Conservation (phyloP, 1,139 yeast species). For the Petasospora fabianii region DNA sequence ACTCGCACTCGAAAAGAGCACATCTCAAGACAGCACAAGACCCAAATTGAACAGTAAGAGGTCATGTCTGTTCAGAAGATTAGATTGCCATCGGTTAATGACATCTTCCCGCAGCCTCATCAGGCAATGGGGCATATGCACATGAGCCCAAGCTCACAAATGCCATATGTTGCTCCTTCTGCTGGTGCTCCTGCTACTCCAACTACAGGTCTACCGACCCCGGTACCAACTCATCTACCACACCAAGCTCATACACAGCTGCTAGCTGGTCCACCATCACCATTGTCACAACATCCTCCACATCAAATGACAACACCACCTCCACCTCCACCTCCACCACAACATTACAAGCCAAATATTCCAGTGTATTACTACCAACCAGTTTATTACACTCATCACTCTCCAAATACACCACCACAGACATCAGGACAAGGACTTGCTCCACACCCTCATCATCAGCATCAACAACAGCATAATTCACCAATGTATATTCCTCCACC, state of each 20-base stretch:
- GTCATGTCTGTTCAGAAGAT: constrained; percentile 14
- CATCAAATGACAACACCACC: constrained; percentile 1
- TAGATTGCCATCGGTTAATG: constrained; percentile 17
- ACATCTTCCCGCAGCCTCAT: constrained; percentile 15
- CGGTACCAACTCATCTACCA: no score
- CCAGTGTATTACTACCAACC: constrained; percentile 12
- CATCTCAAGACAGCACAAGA: no score
- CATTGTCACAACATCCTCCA: neutral
- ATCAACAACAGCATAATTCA: no score
- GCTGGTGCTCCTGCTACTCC: neutral
- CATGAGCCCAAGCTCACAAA: neutral
- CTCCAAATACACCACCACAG: constrained; percentile 5
- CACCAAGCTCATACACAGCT: neutral
- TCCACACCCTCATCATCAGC: no score
- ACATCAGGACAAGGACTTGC: no score
- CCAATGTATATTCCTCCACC: no score
- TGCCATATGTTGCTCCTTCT: constrained; percentile 3
- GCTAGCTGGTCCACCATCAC: neutral
- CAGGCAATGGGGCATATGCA: neutral
- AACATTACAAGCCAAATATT: constrained; percentile 1
- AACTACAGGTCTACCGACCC: no score
- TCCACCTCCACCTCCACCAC: constrained; percentile 1
- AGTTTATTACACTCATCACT: constrained; percentile 7
- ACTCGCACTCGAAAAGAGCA: no score
- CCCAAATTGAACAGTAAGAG: no score